Conservation (phyloP, 1,284 basidiomycete genomes). For the Rhodotorula sp. region DNA sequence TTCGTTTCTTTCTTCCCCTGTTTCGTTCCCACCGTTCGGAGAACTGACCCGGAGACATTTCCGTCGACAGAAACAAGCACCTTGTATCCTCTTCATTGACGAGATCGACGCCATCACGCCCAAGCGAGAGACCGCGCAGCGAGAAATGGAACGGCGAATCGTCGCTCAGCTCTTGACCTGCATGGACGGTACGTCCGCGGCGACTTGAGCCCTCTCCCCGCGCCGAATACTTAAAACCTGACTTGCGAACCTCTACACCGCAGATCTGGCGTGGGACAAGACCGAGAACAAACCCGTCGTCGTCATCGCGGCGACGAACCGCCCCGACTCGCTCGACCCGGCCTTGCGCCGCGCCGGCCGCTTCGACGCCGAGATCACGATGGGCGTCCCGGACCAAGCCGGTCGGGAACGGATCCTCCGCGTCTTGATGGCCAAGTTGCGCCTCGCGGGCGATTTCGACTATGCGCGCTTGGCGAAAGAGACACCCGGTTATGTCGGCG, state of each 20-base stretch:
- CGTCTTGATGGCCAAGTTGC: constrained; percentile 71
- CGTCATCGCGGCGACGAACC: constrained; percentile 93
- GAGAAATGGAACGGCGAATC: constrained; percentile 97
- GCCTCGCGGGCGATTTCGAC: constrained; percentile 77
- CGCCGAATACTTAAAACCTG: neutral
- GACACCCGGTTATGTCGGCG: constrained; percentile 96
- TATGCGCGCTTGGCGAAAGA: constrained; percentile 79
- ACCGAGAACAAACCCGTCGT: constrained; percentile 85
- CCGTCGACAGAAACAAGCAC: constrained; percentile 68
- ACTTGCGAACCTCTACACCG: no score
- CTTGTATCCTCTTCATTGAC: constrained; percentile 89
- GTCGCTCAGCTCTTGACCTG: constrained; percentile 96
- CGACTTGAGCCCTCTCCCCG: no score
- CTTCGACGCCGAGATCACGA: constrained; percentile 96
- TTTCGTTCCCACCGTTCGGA: neutral
- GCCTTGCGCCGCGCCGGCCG: constrained; percentile 88
- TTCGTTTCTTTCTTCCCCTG: constrained; percentile 47
- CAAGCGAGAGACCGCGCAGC: constrained; percentile 92
- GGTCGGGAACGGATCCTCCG: constrained; percentile 83
- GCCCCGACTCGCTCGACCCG: constrained; percentile 90
- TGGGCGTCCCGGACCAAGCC: constrained; percentile 92
- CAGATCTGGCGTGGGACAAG: constrained; percentile 88
- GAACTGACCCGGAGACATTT: constrained; percentile 13
- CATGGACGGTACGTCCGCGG: constrained; percentile 74
- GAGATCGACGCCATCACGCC: constrained; percentile 98